Evolutionary conservation across 2,329 filamentous ascomycete species (phyloP).

Genomic region (Aureobasidium sp.): DNA sequence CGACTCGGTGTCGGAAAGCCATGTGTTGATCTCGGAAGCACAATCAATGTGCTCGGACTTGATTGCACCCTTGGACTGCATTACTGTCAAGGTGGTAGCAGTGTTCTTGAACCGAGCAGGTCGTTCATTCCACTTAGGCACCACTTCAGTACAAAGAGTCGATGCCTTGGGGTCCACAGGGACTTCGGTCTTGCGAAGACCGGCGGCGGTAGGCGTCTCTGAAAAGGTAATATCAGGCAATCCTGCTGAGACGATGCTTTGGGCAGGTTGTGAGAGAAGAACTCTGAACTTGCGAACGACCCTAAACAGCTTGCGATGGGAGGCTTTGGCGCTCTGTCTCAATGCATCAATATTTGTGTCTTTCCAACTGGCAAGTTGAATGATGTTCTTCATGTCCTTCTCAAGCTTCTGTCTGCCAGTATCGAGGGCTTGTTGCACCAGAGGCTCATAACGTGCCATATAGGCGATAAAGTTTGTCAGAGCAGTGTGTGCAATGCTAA

Average conservation of each 20-base stretch:
- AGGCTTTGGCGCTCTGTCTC: slow-evolving; percentile 78
- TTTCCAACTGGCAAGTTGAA: slow-evolving; percentile 93
- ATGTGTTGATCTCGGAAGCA: slow-evolving; percentile 27
- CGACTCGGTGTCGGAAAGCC: slow-evolving; percentile 10
- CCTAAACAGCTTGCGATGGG: slow-evolving; percentile 86
- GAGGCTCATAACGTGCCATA: slow-evolving; percentile 60
- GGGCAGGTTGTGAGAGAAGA: slow-evolving; percentile 67
- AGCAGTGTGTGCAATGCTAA: slow-evolving; percentile 51
- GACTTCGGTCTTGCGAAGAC: neutral
- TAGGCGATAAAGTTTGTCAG: slow-evolving; percentile 69
- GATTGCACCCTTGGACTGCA: slow-evolving; percentile 54
- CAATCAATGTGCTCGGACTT: slow-evolving; percentile 47
- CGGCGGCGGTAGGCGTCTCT: neutral
- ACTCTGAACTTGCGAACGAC: slow-evolving; percentile 82
- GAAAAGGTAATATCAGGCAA: slow-evolving; percentile 14
- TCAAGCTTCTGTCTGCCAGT: slow-evolving; percentile 68
- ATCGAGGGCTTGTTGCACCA: slow-evolving; percentile 55
- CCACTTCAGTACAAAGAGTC: neutral
- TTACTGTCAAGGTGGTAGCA: slow-evolving; percentile 60
- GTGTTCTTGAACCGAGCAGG: slow-evolving; percentile 63
- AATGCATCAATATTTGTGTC: slow-evolving; percentile 90
- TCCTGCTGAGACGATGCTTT: slow-evolving; percentile 39
- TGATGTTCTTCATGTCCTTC: slow-evolving; percentile 85
- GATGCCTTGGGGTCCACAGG: neutral
- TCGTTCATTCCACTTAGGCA: slow-evolving; percentile 31